Base-by-base conservation (phyloP, 2,329 filamentous ascomycete species). In the Spiromastix sp. region DNA sequence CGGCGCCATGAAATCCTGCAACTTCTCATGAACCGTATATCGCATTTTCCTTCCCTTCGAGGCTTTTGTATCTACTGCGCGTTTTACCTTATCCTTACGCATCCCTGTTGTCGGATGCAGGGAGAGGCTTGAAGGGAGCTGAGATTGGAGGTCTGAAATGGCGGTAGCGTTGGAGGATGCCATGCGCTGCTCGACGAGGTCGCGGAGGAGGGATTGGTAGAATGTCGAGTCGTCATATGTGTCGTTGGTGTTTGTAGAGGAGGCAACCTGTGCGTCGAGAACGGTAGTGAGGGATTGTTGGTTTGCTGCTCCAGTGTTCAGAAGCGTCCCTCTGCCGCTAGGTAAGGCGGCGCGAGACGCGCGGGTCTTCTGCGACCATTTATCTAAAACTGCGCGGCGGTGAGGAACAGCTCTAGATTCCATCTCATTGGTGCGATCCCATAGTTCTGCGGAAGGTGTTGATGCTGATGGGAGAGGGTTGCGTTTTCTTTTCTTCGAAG, bases 1-100 rank as follows among this genome's bases (percentile, higher is more conserved):
- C 0, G 86, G 79, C 8, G 87, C 87, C 86, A 95, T 95, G 54
- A 96, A 96, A 59, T 95, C 95, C 64, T 94, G 85, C 52, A 98
- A 61, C 67, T 96, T 96, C 66, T 96, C 89, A 54, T 96, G 87
- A 30, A 95, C 85, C 11, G 84, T 91, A 61, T 89, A 98, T 25
- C 85, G 73, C 71, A 98, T 74, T 66, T 95, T 95, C 32, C 91
- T 71, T 4, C 91, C 91, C 62, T 96, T 96, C 56, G 85, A 93
- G 1, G 91, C 91, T 56, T 87, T 91, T 13, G 87, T 87, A 57
- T 98, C 91, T 4, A 96, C 83, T 19, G 79, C 74, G 54, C 84
- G 82, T 61, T 82, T 81, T 39, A 81, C 72, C 67, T 89, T 93
- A 43, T 63, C 59, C 40, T 64, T 63, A 31, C 58, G 58, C 57